Base-by-base conservation (phyloP, 2,329 filamentous ascomycete genomes). In the Fusarium armeniacum region DNA sequence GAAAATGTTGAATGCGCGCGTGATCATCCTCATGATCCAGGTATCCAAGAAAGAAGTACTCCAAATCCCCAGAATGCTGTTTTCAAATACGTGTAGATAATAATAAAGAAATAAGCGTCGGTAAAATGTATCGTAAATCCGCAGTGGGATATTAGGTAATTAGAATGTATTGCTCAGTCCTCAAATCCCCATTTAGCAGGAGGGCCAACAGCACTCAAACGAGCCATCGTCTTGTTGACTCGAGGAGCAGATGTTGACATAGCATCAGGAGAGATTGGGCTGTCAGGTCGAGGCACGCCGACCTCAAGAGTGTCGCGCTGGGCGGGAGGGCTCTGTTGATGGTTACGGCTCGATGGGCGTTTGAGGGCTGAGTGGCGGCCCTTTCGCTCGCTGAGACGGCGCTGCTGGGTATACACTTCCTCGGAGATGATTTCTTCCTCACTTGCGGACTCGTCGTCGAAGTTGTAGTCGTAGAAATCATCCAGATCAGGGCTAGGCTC, bases 271-370 rank as follows among this genome's bases (percentile, higher is more conserved):
- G 80, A 81, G 52, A 81, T 78, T 32, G 79, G 79, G 59, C 80
- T 81, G 52, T 84, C 82, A 4, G 83, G 81, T 24, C 81, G 77
- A 8, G 81, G 79, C 8, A 82, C 53, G n/a, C 74, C 73, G 11
- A 71, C 63, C 20, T 72, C 76, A n/a, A 55, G 47, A 20, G 35
- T 59, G 24, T 72, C 56, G n/a, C 50, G n/a, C 0, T 65, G 45
- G 16, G 47, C 24, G 12, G 38, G 50, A 18, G 54, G 55, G 36
- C 57, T 60, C 28, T 50, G 58, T 18, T 56, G 55, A 20, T 47
- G 51, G 4, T 55, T 52, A 45, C 62, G 60, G 65, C 64, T 70
- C 22, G 56, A 28, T 47, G 45, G 67, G 16, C 58, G 65, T 58
- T 69, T 69, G 55, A 38, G 63, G 30, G 55, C 38, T 15, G 64